Conservation (phyloP, 176 grass and related monocot genomes). For the Microstegium vimineum region DNA sequence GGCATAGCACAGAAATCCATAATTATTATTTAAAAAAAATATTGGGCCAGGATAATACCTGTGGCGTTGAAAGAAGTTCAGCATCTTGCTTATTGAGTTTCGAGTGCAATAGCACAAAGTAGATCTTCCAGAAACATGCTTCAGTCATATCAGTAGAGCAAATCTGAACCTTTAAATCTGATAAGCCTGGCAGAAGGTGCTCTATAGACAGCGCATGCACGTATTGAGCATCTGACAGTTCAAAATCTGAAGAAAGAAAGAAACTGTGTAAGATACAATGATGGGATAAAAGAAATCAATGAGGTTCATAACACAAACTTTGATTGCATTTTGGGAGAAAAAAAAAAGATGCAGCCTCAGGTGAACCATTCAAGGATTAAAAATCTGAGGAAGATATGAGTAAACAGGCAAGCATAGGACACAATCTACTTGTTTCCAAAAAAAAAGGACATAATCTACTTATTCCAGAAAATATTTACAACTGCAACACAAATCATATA, state of each 20-base stretch:
- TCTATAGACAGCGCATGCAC: constrained; percentile 53
- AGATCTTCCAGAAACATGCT: constrained; percentile 82
- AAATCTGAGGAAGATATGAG: background rate
- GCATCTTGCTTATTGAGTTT: constrained; percentile 59
- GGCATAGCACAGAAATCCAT: background rate
- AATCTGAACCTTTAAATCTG: constrained; percentile 41
- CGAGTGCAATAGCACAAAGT: constrained; percentile 79
- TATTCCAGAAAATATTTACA: constrained; percentile 1
- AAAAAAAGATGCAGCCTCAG: background rate
- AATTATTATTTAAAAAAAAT: background rate
- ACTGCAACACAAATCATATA: background rate
- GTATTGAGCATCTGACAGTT: constrained; percentile 60
- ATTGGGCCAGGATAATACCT: constrained; percentile 25
- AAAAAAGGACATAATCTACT: too few relatives aligned
- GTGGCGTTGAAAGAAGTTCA: constrained; percentile 61
- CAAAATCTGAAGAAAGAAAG: constrained; percentile 52
- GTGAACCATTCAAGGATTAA: background rate
- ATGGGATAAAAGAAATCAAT: background rate
- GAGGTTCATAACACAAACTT: background rate
- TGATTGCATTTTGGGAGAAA: background rate
- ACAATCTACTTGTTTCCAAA: too few relatives aligned
- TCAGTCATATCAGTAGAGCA: constrained; percentile 80
- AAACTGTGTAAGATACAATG: constrained; percentile 13
- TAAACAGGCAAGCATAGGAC: background rate
- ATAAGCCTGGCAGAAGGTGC: constrained; percentile 47